These are phyloP conservation scores for Teunomyces atbi DNA, from an alignment of 805 yeast species.

Conservation along the genomic window DNA sequence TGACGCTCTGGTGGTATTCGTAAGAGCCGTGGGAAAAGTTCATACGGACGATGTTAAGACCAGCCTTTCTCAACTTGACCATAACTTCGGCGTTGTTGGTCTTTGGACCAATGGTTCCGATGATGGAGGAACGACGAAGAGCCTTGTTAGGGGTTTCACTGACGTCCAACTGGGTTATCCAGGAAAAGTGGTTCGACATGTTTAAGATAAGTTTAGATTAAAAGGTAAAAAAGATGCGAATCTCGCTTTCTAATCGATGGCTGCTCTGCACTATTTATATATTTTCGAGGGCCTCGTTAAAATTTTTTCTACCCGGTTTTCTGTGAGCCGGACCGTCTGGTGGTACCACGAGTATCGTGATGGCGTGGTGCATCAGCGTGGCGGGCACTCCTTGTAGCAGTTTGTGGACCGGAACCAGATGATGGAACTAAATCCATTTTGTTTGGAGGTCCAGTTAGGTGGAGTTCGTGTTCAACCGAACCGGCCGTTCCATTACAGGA, in stretches of 20 bases:
- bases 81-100: constrained; percentile 86
- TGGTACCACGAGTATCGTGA: constrained; percentile 4
- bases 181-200: constrained; percentile 56
- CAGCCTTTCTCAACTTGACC: constrained; percentile 90
- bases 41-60: constrained; percentile 97
- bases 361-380: neutral
- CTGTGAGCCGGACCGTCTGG: constrained; percentile 9
- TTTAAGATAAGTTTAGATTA: constrained; percentile 3
- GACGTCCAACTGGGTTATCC: constrained; percentile 81
- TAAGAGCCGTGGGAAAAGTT: constrained; percentile 98
- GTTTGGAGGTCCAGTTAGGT: neutral
- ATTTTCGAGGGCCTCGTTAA: constrained; percentile 5
- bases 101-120: constrained; percentile 99
- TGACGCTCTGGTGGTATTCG: constrained; percentile 95
- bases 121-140: constrained; percentile 92
- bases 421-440: no score
- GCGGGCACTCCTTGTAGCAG: neutral
- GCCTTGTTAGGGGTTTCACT: constrained; percentile 71
- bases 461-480: neutral
- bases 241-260: neutral
- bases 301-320: constrained; percentile 11
- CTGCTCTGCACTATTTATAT: constrained; percentile 7
- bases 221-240: neutral
- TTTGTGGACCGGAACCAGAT: neutral
- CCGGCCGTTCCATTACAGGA: neutral